Evolutionary conservation across 1,284 basidiomycete genomes (phyloP), one percentile per base, ranked within the genome.

Genomic region (Heterobasidion occidentale): DNA sequence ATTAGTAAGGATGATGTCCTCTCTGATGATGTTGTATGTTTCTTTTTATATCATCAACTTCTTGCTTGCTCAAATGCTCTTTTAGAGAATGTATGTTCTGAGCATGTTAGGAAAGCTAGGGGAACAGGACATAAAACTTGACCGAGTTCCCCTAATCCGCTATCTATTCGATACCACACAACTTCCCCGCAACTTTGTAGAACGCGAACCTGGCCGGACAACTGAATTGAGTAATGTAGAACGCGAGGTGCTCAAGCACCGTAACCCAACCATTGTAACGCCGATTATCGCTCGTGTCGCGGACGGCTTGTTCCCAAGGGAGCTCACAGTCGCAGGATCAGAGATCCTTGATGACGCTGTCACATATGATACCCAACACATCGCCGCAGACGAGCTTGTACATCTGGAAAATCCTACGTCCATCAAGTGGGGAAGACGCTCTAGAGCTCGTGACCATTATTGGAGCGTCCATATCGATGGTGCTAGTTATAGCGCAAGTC

Each of bases 401-500:
- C 62, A 61, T 15, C 62, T 67, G 9, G 58, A 59, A 4, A 59
- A 64, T 54, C 38, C 38, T n/a, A 42, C 38, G 62, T 64, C 8
- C 9, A 75, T 85, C 52, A 62, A 67, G 27, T 86, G 84, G 84
- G 74, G 75, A n/a, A 59, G 64, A 9, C 60, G 62, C 36, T 38
- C 60, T 34, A 64, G 65, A 15, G 55, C 59, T 17, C 63, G 71
- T 14, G 64, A 65, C 6, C 70, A 73, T 36, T 87, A 77, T 59
- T 53, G 56, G 15, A 75, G 73, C 42, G 76, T 83, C 3, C 65
- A 60, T 5, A 71, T 87, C 52, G 86, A 88, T 59, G 80, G 78
- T 2, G 75, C 74, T 5, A 56, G 66, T 35, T 88, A 88, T 64
- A 62, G 65, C 19, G 85, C 83, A 27, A 6, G 27, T 27, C 27